phyloP scores from a whole-genome alignment of 2,329 filamentous ascomycete species.

The Rhinocladiella similis region DNA sequence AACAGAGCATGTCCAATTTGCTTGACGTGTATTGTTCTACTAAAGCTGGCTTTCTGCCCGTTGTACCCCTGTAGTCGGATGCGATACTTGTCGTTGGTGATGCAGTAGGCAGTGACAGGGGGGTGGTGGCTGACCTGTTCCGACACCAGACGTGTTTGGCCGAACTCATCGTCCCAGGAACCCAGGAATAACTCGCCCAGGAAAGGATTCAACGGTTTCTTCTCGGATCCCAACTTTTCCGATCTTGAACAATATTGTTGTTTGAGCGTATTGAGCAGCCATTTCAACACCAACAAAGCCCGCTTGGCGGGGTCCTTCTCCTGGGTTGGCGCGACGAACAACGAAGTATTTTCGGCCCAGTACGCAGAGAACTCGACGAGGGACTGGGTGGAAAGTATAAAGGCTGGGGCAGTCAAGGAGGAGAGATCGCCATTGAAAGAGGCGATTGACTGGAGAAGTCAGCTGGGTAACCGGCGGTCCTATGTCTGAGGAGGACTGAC shows the following conservation, averaged over 20 bases:
- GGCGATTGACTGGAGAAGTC: conserved; percentile 61
- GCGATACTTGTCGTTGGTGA: conserved; percentile 81
- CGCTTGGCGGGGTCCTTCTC: conserved; percentile 75
- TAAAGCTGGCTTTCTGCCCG: conserved; percentile 93
- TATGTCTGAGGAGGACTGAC: conserved; percentile 30
- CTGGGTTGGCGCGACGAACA: conserved; percentile 74
- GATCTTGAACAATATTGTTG: conserved; percentile 74
- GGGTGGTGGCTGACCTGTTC: conserved; percentile 96
- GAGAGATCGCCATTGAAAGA: conserved; percentile 82
- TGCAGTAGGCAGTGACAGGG: conserved; percentile 90
- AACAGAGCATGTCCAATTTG: conserved; percentile 87
- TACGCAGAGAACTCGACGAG: conserved; percentile 66
- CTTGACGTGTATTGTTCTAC: conserved; percentile 90
- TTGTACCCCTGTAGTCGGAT: conserved; percentile 81
- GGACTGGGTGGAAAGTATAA: conserved; percentile 77
- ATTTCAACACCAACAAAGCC: conserved; percentile 78
- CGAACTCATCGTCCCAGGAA: conserved; percentile 76
- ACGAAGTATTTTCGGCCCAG: conserved; percentile 69
- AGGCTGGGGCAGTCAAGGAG: conserved; percentile 77
- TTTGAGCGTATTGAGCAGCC: conserved; percentile 85
- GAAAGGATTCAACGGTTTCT: conserved; percentile 97
- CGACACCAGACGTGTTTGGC: conserved; percentile 81
- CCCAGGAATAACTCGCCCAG: conserved; percentile 92
- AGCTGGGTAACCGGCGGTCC: neutral
- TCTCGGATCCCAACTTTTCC: conserved; percentile 84